Base-by-base conservation (phyloP, 164 flowering plant species). In the Chimonanthus salicifolius region DNA sequence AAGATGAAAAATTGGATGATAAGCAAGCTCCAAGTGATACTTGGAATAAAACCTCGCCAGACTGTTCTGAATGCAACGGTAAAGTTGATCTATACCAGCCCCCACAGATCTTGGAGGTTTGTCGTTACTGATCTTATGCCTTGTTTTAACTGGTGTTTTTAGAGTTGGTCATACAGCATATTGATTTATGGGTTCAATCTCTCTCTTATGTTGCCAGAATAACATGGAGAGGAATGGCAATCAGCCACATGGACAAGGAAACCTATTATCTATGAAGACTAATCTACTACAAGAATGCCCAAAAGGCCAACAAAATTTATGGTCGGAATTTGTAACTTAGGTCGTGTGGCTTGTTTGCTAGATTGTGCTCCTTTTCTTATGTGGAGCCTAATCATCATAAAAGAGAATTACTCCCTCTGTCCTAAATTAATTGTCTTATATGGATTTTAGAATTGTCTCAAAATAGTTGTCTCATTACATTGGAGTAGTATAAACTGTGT, bases 1-100 rank as follows among this genome's bases (percentile, higher is more conserved):
- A 86, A 77, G 74, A 83, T 70, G 80, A 75, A 62, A 79, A 67
- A 43, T 49, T 49, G 73, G 62, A 69, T 7, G 77, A 64, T 48
- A 49, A 62, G 62, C 49, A 60, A 6, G 20, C 7, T 58, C 72
- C n/a, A 81, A 72, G 51, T 67, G 73, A 72, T 51, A 69, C 81
- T 47, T 72, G 66, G 58, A 64, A 47, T 66, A 68, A 62, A 46
- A 69, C 68, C 43, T 54, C 67, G 48, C 18, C 74, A 4, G 20
- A 44, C 45, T 70, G 9, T 64, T 60, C 80, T 64, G 80, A 78
- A 62, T 50, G 73, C 58, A 71, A 58, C 51, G 33, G 45, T 64
- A 68, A 45, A 16, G 64, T 2, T 18, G 71, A 11, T 54, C 16
- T 54, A 54, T 3, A 11, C 60, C 60, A 54, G n/a, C 16, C 16